Percentiles rank a stretch among this genome's conserved stretches.
Conservation (phyloP, 148 eudicot genomes). For the Rhododendron williamsianum region DNA sequence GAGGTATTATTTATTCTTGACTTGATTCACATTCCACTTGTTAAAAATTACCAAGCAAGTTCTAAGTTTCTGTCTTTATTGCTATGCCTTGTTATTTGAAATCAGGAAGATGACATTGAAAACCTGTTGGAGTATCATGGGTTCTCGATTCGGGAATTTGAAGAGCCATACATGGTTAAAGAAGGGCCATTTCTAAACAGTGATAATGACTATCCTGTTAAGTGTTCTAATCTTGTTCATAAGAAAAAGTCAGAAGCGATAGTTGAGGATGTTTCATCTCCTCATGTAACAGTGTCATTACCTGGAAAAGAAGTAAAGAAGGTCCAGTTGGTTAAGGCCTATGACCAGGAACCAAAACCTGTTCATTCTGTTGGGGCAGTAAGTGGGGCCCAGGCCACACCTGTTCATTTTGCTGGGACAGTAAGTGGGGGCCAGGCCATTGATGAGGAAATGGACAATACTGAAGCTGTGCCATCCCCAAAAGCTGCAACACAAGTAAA, state of each 20-base stretch:
- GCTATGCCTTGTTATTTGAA: constrained; percentile 3
- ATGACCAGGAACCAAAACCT: constrained; percentile 21
- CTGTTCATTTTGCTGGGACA: constrained; percentile 13
- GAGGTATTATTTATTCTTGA: constrained; percentile 58
- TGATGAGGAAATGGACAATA: constrained; percentile 45
- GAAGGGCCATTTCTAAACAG: constrained; percentile 67
- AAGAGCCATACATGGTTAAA: constrained; percentile 94
- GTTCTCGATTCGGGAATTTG: constrained; percentile 79
- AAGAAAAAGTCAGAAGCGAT: constrained; percentile 56
- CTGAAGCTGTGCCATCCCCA: constrained; percentile 37
- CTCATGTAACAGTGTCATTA: constrained; percentile 21
- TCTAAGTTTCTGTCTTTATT: background rate
- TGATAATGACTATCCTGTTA: constrained; percentile 69
- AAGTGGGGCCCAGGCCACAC: constrained; percentile 16
- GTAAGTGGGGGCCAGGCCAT: constrained; percentile 4
- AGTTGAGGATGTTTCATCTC: constrained; percentile 53
- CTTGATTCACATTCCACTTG: background rate
- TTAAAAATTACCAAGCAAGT: background rate
- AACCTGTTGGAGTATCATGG: constrained; percentile 79
- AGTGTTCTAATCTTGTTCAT: constrained; percentile 74
- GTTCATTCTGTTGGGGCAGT: constrained; percentile 13
- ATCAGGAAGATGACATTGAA: constrained; percentile 74
- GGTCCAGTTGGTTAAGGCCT: constrained; percentile 25
- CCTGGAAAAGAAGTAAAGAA: constrained; percentile 28
- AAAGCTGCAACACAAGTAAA: constrained; percentile 24